Evolutionary conservation across 1,284 basidiomycete genomes (phyloP), one percentile per base, ranked within the genome.

Genomic region (Mycena citricolor): DNA sequence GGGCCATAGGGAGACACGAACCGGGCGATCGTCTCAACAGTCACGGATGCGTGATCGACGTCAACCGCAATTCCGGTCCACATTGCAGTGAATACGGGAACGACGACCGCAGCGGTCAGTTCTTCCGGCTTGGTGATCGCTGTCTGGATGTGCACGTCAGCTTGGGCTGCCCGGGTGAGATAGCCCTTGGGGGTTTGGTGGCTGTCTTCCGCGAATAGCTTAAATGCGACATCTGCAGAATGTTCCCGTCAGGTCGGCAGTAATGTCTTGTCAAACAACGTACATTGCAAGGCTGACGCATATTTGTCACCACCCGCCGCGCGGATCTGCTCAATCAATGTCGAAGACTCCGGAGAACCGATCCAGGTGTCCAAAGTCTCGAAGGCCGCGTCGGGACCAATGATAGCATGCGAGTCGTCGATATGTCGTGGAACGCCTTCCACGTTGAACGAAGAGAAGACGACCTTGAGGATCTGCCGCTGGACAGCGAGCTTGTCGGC

Each of bases 1-100:
- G 50, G 13, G 42, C 46, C 42, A 42, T 48, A 52, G n/a, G 50
- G 50, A 3, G 45, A 48, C 10, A 52, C 46, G 19, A 52, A 52
- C 19, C 5, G 45, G 25, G 42, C 16, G 21, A 52, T 44, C 28
- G 50, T 48, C 7, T 42, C 42, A 8, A 20, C 34, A 8, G 45
- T 44, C 39, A 39, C 19, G 33, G 32, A 25, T 25, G n/a, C 17
- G 42, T 52, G 50, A 32, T 28, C 23, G 2, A 26, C 6, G 1
- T 33, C 30, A 4, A 20, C 17, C 5, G 50, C 26, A 4, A 30
- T 24, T 21, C 45, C 39, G n/a, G 7, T 19, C 39, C 38, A 52
- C 45, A 52, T 48, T 4, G 30, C 19, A 12, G 50, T 52, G 28
- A 52, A 48, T 5, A 47, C 22, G 35, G 50, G 50, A 8, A 11